Conservation (phyloP, 805 yeast genomes). For the Candida montana region DNA sequence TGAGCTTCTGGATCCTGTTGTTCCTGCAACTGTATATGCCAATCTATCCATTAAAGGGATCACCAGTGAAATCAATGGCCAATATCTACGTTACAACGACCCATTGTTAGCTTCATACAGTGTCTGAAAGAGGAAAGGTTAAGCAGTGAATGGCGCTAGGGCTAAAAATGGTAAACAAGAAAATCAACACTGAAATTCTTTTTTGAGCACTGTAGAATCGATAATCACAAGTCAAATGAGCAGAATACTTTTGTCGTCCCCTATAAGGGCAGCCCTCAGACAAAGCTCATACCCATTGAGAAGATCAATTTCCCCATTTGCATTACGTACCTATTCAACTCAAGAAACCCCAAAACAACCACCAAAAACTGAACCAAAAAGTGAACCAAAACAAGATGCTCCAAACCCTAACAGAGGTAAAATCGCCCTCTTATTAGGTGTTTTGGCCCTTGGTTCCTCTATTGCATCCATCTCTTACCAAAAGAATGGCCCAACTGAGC, state of each 20-base stretch:
- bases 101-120: conserved; percentile 11
- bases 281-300: not conserved
- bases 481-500: conserved; percentile 39
- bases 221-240: not conserved
- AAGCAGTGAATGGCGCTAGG: too few species aligned
- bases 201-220: too few species aligned
- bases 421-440: conserved; percentile 34
- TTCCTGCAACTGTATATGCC: conserved; percentile 69
- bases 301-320: not conserved
- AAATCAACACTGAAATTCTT: too few species aligned
- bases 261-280: not conserved
- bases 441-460: conserved; percentile 45
- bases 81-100: conserved; percentile 59
- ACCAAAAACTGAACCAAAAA: not conserved
- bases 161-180: too few species aligned
- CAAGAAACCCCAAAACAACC: not conserved
- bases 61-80: conserved; percentile 54
- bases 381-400: conserved; percentile 1
- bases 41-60: conserved; percentile 61
- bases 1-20: conserved; percentile 58
- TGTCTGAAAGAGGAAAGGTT: not conserved
- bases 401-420: conserved; percentile 24
- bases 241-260: not conserved
- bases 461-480: conserved; percentile 37
- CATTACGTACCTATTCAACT: conserved; percentile 2